Base-by-base conservation (phyloP, 163 green algal species). In the Scenedesmus sp. region DNA sequence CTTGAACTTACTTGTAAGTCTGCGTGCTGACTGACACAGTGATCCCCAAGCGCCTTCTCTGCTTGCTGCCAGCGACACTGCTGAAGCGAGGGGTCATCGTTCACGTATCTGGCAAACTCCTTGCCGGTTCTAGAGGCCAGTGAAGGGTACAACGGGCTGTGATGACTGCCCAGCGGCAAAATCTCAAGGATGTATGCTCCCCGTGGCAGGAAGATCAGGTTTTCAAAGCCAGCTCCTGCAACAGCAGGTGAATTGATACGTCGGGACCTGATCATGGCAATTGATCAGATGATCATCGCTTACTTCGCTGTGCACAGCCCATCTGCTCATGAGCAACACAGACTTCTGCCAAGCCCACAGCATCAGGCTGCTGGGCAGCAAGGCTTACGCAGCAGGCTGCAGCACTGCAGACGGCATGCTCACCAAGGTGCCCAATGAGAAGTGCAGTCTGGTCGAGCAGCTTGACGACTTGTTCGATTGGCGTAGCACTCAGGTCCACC, bases 31-130 rank as follows among this genome's bases (percentile, higher is more conserved):
- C 9, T 59, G 24, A 59, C 33, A 43, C 70, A 80, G 70, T 80
- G n/a, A 5, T 10, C 70, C 70, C 9, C 12, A 22, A 30, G 18
- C 13, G 12, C n/a, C 30, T 80, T 33, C 59, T 22, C 59, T 72
- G 59, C 24, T n/a, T 72, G 59, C 59, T 5, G 59, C 22, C 9
- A 22, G 22, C 59, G 22, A 10, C 59, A 72, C 13, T 53, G 35
- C 43, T 83, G 76, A 22, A 43, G 42, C 37, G 76, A n/a, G 12
- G 15, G 37, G 2, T 83, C 76, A 37, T 83, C 76, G 59, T 83
- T 83, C 40, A 83, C 76, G 33, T 83, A 83, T 53, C 76, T 83
- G 16, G 76, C 76, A 83, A 83, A 83, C 22, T 83, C 37, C 76
- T 83, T 83, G 40, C 76, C 76, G 59, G 76, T 83, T 20, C 76